Percentiles rank a stretch among this genome's conserved stretches.
Conservation (phyloP, 257 asterid genomes). For the Catharanthus roseus region DNA sequence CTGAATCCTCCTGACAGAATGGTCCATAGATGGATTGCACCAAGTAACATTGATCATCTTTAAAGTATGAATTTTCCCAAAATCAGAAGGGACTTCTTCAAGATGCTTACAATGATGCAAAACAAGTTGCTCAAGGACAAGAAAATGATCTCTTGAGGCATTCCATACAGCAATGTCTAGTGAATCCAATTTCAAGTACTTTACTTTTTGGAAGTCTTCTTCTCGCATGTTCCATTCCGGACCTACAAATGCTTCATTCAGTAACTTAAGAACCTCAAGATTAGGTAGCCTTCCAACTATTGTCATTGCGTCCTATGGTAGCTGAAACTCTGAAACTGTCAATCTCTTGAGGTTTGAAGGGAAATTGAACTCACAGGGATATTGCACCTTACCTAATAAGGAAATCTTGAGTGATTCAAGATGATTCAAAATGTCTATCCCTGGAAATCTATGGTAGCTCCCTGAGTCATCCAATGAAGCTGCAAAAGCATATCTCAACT, state of each 20-base stretch:
- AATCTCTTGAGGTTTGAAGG: not conserved
- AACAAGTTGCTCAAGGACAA: not conserved
- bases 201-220: not conserved
- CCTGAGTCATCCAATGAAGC: not conserved
- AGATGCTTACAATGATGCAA: not conserved
- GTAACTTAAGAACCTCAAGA: slow-evolving; percentile 9
- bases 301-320: not conserved
- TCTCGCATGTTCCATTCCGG: slow-evolving; percentile 1
- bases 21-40: not conserved
- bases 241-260: not conserved
- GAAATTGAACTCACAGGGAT: not conserved
- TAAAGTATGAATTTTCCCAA: not conserved
- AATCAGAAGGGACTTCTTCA: not conserved
- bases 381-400: not conserved
- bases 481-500: too few relatives aligned
- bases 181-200: not conserved
- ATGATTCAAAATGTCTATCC: not conserved
- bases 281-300: not conserved
- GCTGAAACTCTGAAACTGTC: not conserved
- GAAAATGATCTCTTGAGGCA: slow-evolving; percentile 7
- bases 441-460: not conserved
- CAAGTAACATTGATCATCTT: not conserved
- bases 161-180: not conserved
- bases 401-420: slow-evolving; percentile 1
- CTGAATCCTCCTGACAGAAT: slow-evolving; percentile 1